These are phyloP conservation scores for Quercus variabilis DNA, from an alignment of 306 rosid genomes.

Conservation along the genomic window DNA sequence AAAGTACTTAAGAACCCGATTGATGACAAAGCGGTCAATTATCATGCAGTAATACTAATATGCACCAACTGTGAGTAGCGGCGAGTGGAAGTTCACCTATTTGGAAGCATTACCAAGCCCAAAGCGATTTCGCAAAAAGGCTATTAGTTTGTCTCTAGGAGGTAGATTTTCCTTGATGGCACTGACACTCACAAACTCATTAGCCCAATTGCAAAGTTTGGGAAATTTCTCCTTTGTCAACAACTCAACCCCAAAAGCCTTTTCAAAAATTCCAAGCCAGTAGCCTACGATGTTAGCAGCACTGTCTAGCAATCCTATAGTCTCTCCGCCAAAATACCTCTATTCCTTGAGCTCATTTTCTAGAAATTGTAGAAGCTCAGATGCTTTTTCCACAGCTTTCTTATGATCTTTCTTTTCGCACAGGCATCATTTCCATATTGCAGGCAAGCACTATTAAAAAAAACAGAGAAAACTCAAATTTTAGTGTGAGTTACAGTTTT, in stretches of 20 bases:
- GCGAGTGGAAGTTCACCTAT: neutral
- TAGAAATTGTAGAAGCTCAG: neutral
- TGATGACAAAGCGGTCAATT: neutral
- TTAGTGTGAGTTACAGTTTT: too few species aligned
- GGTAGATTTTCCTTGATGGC: conserved; percentile 36
- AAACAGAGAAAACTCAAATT: too few species aligned
- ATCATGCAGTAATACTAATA: neutral
- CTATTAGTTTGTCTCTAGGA: conserved; percentile 26
- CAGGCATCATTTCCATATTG: too few species aligned
- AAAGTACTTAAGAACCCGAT: too few species aligned
- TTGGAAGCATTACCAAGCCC: neutral
- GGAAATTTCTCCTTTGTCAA: too few species aligned
- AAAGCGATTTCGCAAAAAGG: conserved; percentile 15
- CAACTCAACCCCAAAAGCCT: conserved; percentile 26
- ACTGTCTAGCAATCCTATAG: conserved; percentile 48
- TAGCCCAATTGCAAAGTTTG: conserved; percentile 33
- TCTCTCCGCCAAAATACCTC: conserved; percentile 60
- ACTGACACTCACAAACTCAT: conserved; percentile 24
- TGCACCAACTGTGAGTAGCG: neutral
- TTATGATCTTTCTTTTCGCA: too few species aligned
- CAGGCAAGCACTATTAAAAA: too few species aligned
- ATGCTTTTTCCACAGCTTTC: too few species aligned
- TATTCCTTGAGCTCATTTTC: conserved; percentile 53
- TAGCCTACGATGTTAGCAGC: conserved; percentile 31
- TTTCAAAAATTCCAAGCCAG: conserved; percentile 46